These are phyloP conservation scores for Talaromyces piceae DNA, from an alignment of 2,329 filamentous ascomycete species.

Conservation along the genomic window DNA sequence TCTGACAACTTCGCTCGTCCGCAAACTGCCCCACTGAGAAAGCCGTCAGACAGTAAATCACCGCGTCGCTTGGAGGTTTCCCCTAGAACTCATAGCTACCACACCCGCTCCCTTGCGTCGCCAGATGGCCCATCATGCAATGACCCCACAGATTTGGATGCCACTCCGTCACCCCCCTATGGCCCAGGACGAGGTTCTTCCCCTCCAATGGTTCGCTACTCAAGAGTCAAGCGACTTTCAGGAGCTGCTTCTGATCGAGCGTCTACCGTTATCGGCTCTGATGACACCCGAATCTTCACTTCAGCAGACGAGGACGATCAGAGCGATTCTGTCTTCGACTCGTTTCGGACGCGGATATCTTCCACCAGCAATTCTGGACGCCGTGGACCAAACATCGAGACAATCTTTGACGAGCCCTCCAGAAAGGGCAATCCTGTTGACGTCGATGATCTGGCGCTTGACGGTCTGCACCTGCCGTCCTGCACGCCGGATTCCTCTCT, in stretches of 20 bases:
- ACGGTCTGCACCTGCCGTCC: constrained; percentile 35
- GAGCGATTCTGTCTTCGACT: constrained; percentile 57
- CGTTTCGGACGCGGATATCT: constrained; percentile 53
- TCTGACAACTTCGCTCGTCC: constrained; percentile 31
- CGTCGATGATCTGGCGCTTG: constrained; percentile 43
- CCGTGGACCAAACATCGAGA: constrained; percentile 53
- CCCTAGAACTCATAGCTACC: neutral
- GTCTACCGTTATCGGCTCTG: constrained; percentile 54
- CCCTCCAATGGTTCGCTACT: constrained; percentile 23
- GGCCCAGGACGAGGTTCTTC: constrained; percentile 9
- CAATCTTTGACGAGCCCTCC: constrained; percentile 54
- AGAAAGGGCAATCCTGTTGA: constrained; percentile 37
- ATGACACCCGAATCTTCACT: constrained; percentile 51
- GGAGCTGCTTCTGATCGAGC: constrained; percentile 51
- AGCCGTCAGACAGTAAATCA: constrained; percentile 5
- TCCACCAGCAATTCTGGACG: constrained; percentile 46
- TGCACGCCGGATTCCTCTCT: constrained; percentile 18
- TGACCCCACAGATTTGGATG: neutral
- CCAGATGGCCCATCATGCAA: constrained; percentile 1
- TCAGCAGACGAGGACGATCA: constrained; percentile 56
- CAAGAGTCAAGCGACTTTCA: constrained; percentile 46
- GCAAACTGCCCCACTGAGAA: constrained; percentile 23
- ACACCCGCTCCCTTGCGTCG: constrained; percentile 1
- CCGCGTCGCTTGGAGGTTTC: neutral
- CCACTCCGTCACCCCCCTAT: constrained; percentile 2